Percentiles rank a stretch among this genome's conserved stretches.
Evolutionary conservation across 805 yeast genomes (phyloP).

Genomic region (Peterozyma xylosa): DNA sequence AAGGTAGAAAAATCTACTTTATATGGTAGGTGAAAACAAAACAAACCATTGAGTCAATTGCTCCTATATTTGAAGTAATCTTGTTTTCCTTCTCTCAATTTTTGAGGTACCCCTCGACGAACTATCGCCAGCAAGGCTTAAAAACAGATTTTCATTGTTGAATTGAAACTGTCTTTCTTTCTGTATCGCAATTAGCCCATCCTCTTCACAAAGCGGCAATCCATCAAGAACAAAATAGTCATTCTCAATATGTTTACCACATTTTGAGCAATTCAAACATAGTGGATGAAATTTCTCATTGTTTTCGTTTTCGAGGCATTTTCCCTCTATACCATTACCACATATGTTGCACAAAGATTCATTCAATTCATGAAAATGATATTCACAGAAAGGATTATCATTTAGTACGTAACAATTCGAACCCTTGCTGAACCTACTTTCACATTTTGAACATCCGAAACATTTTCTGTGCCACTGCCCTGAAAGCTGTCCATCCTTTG

Average conservation of each 20-base stretch:
- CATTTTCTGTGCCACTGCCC: conserved; percentile 95
- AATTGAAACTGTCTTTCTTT: conserved; percentile 4
- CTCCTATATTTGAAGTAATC: conserved; percentile 18
- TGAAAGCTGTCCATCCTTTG: conserved; percentile 75
- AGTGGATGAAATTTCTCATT: conserved; percentile 65
- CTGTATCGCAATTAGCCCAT: conserved; percentile 18
- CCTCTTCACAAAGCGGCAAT: conserved; percentile 42
- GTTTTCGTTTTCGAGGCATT: conserved; percentile 74
- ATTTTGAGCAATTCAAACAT: conserved; percentile 65
- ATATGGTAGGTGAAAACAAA: no score
- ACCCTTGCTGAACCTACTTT: conserved; percentile 45
- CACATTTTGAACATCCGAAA: conserved; percentile 68
- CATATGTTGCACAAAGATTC: conserved; percentile 71
- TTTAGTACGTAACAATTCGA: conserved; percentile 68
- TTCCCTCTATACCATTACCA: conserved; percentile 76
- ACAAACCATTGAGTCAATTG: background rate
- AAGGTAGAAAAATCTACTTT: no score
- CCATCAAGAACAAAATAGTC: conserved; percentile 52
- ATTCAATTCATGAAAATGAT: conserved; percentile 70
- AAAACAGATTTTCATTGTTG: conserved; percentile 3
- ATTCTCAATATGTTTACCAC: conserved; percentile 38
- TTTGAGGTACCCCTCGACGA: conserved; percentile 5
- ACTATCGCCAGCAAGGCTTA: background rate
- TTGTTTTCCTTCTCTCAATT: conserved; percentile 24
- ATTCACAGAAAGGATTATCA: conserved; percentile 77